phyloP scores from a whole-genome alignment of 164 flowering plant species.

The Santalum album region DNA sequence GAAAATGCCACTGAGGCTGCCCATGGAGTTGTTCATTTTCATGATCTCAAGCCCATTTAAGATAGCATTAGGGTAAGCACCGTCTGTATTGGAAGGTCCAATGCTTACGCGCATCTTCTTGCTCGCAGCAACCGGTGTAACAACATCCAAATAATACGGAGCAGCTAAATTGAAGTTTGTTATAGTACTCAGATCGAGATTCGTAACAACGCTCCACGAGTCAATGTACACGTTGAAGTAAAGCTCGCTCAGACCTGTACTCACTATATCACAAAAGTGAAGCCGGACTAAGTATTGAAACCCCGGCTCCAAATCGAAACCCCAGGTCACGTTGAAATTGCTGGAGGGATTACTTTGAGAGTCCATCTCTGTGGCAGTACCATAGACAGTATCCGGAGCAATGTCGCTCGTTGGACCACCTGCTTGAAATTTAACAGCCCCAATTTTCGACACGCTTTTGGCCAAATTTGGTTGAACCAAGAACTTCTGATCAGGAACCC shows the following conservation, averaged over 20 bases:
- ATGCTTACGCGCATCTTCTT: slow-evolving; percentile 36
- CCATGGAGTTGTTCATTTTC: slow-evolving; percentile 44
- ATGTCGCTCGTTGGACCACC: slow-evolving; percentile 36
- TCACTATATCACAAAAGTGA: slow-evolving; percentile 75
- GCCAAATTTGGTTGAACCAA: slow-evolving; percentile 29
- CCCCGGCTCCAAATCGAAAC: slow-evolving; percentile 46
- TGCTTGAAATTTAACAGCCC: slow-evolving; percentile 34
- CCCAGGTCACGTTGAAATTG: slow-evolving; percentile 79
- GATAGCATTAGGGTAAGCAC: slow-evolving; percentile 39
- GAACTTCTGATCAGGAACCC: slow-evolving; percentile 56
- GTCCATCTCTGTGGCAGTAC: slow-evolving; percentile 45
- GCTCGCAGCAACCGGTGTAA: slow-evolving; percentile 15
- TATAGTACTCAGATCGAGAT: slow-evolving; percentile 38
- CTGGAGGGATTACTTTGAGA: slow-evolving; percentile 24
- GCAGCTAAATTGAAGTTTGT: slow-evolving; percentile 26
- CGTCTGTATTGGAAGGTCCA: slow-evolving; percentile 28
- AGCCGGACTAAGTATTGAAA: slow-evolving; percentile 58
- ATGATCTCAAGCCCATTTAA: slow-evolving; percentile 65
- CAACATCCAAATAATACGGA: slow-evolving; percentile 46
- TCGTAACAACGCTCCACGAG: slow-evolving; percentile 19
- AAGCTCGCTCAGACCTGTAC: slow-evolving; percentile 32
- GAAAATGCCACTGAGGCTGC: slow-evolving; percentile 24
- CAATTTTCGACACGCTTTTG: slow-evolving; percentile 18
- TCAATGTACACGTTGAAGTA: slow-evolving; percentile 52
- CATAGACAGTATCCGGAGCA: slow-evolving; percentile 70